These are phyloP conservation scores for Suhomyces guaymorum DNA, from an alignment of 1,139 yeast species.

Conservation along the genomic window DNA sequence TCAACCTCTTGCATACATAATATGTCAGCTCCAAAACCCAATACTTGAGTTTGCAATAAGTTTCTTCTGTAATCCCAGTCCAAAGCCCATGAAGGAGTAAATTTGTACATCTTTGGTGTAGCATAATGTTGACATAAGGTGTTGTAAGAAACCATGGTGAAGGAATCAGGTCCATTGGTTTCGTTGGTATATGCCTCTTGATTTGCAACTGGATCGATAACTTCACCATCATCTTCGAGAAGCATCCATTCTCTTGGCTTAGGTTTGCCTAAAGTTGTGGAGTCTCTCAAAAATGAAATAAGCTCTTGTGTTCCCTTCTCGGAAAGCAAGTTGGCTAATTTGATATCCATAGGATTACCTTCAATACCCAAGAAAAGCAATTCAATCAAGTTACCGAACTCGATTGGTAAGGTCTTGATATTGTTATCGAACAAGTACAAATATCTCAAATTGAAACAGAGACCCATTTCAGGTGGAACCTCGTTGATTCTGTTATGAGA, in stretches of 20 bases:
- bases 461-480: slow-evolving; percentile 81
- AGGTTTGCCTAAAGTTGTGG: slow-evolving; percentile 62
- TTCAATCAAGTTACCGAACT: slow-evolving; percentile 84
- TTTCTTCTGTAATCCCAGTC: slow-evolving; percentile 91
- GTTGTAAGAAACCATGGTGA: slow-evolving; percentile 84
- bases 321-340: slow-evolving; percentile 65
- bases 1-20: slow-evolving; percentile 96
- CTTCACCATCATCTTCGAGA: slow-evolving; percentile 75
- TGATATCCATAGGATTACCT: slow-evolving; percentile 82
- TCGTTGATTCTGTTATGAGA: slow-evolving; percentile 72
- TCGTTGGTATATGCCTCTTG: slow-evolving; percentile 36
- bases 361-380: slow-evolving; percentile 87
- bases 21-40: slow-evolving; percentile 67
- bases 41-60: slow-evolving; percentile 69
- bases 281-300: slow-evolving; percentile 77
- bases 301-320: slow-evolving; percentile 86
- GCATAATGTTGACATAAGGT: slow-evolving; percentile 96
- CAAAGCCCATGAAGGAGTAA: slow-evolving; percentile 96
- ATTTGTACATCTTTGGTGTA: slow-evolving; percentile 85
- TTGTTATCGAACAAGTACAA: slow-evolving; percentile 87
- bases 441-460: slow-evolving; percentile 76
- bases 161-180: slow-evolving; percentile 34
- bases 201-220: slow-evolving; percentile 39
- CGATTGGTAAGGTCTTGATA: slow-evolving; percentile 72
- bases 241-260: slow-evolving; percentile 81